Conservation (phyloP, 768 basidiomycete species). For the Hirschioporus abietinus region DNA sequence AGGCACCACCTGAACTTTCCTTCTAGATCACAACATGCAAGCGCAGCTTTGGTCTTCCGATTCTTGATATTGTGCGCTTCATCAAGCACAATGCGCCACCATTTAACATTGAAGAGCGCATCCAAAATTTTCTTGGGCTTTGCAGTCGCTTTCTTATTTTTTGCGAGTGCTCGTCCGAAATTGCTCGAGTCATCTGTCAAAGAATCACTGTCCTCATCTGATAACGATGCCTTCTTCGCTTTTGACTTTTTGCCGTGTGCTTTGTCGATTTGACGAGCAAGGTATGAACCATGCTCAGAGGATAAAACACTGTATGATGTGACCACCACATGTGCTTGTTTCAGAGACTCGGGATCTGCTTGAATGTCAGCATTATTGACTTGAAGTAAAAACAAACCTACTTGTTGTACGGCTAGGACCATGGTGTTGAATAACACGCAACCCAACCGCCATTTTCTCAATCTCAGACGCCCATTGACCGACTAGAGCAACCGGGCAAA, state of each 20-base stretch:
- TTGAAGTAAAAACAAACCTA: slow-evolving; percentile 25
- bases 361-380: slow-evolving; percentile 2
- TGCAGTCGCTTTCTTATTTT: slow-evolving; percentile 35
- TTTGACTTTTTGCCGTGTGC: slow-evolving; percentile 22
- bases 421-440: slow-evolving; percentile 80
- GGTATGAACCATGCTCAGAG: background rate
- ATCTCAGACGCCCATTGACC: slow-evolving; percentile 91
- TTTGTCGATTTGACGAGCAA: slow-evolving; percentile 9
- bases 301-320: slow-evolving; percentile 1
- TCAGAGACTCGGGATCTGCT: slow-evolving; percentile 50
- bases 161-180: slow-evolving; percentile 39
- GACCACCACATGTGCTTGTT: slow-evolving; percentile 57
- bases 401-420: slow-evolving; percentile 69
- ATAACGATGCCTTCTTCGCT: slow-evolving; percentile 32
- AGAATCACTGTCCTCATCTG: slow-evolving; percentile 30
- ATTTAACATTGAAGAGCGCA: slow-evolving; percentile 73
- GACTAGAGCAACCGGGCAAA: slow-evolving; percentile 84
- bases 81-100: slow-evolving; percentile 85
- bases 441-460: slow-evolving; percentile 55
- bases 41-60: slow-evolving; percentile 65
- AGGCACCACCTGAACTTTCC: slow-evolving; percentile 84
- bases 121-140: slow-evolving; percentile 43
- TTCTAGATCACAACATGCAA: slow-evolving; percentile 73
- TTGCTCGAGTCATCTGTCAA: slow-evolving; percentile 29
- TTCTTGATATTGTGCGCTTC: slow-evolving; percentile 97